A percentile compares a stretch with the other conserved stretches of the same genome.
These are phyloP conservation scores for Albatrellus sp. DNA, from an alignment of 1,284 basidiomycete species.

Conservation along the genomic window DNA sequence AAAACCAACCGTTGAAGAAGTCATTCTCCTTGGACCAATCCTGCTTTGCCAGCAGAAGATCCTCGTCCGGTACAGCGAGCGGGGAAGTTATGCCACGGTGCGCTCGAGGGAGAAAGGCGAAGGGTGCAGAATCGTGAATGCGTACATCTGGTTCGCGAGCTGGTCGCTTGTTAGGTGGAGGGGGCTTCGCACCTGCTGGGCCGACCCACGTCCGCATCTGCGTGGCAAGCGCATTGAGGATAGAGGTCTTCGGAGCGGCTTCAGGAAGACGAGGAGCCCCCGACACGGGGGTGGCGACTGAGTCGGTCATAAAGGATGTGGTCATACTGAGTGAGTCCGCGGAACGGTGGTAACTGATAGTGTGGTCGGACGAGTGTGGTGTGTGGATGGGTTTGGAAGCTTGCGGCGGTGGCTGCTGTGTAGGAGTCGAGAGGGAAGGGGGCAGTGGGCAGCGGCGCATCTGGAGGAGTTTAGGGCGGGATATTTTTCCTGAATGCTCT, in stretches of 20 bases:
- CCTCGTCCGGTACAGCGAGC: constrained; percentile 8
- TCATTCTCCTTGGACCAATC: constrained; percentile 1
- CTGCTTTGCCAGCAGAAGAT: constrained; percentile 4
- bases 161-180: constrained; percentile 12
- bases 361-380: constrained; percentile 13
- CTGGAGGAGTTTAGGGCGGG: constrained; percentile 28
- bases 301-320: constrained; percentile 17
- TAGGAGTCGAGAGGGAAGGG: constrained; percentile 28
- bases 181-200: constrained; percentile 7
- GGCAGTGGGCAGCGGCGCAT: constrained; percentile 29
- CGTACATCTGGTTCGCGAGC: constrained; percentile 10
- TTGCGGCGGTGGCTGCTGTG: constrained; percentile 17
- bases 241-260: constrained; percentile 6
- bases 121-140: constrained; percentile 4
- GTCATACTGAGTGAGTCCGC: constrained; percentile 16
- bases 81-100: constrained; percentile 6
- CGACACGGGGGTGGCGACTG: constrained; percentile 18
- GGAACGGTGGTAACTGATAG: constrained; percentile 16
- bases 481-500: constrained; percentile 13
- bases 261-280: constrained; percentile 5
- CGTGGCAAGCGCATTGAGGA: constrained; percentile 10
- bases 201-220: constrained; percentile 11
- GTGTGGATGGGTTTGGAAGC: constrained; percentile 20
- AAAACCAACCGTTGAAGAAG: constrained; percentile 7
- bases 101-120: constrained; percentile 4